Base-by-base conservation (phyloP, 768 basidiomycete genomes). In the Tricholomella constricta region DNA sequence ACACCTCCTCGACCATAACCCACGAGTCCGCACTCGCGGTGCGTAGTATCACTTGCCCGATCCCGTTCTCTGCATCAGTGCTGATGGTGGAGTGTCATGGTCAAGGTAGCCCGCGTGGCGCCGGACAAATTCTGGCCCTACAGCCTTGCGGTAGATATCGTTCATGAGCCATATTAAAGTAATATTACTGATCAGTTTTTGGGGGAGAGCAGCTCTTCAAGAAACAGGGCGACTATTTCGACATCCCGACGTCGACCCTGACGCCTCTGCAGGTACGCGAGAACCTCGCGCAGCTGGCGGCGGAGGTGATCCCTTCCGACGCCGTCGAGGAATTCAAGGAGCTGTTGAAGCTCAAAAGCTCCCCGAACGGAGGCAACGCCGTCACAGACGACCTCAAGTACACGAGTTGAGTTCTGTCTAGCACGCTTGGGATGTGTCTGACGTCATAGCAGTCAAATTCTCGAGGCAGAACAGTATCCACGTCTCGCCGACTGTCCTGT, bases 391-490 rank as follows among this genome's bases (percentile, higher is more conserved):
- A 91, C 58, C 73, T 97, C 56, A 97, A 96, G 72, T 92, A 94
- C 65, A 86, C 82, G n/a, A 80, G 52, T 19, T 22, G 27, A 11
- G 9, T 6, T 19, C 15, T 45, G 20, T 35, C 17, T 6, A 11
- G 29, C 37, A n/a, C 47, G 55, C 44, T 35, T 36, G 38, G 38
- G 49, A 19, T 1, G 1, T 5, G 10, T 47, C 11, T 51, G 38
- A 52, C 26, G 23, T 47, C 15, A 48, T 25, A 54, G 26, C 61
- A 94, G 92, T 97, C 77, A 97, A 95, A 70, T 87, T 88, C 67
- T 83, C 89, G 14, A 78, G 95, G 56, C 94, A 97, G 73, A 97
- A 98, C 56, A 79, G 90, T 2, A 84, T 97, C 35, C 95, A 98
- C 59, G 91, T 96, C 42, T 94, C 93, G 1, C 92, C 94, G 4